Base-by-base conservation (phyloP, 768 basidiomycete species). In the Amyloporia xantha region DNA sequence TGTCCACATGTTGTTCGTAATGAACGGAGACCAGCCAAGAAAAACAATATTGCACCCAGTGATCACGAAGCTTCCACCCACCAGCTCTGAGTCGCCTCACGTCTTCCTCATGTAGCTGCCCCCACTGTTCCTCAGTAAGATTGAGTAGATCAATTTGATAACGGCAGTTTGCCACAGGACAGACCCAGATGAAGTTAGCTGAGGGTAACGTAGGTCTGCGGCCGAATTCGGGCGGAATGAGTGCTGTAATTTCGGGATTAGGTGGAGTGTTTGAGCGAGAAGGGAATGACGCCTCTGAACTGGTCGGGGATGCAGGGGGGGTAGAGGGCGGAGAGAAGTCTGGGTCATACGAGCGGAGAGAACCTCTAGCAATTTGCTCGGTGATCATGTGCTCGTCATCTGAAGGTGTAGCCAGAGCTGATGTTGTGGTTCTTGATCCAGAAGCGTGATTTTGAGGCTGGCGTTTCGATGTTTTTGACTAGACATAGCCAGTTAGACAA, bases 251-350 rank as follows among this genome's bases (percentile, higher is more conserved):
- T 35, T 51, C 48, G 41, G 54, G 54, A 54, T 62, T 47, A 12
- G 48, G 50, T 10, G 55, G 44, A 0, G 50, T 39, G 25, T 36
- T 9, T 2, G 55, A 19, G 20, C 64, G 67, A 1, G 62, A 45
- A 44, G 33, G 71, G 64, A 17, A 47, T 49, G 33, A 51, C 10
- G 59, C 44, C 35, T 54, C 56, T 12, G 63, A 62, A 27, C 51
- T 53, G 19, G 62, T 61, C 37, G 72, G 71, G 1, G 72, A 62
- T n/a, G 64, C 69, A 5, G 71, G 66, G 11, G 64, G 65, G 19
- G 75, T 72, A 3, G 79, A 79, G 5, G 62, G 57, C n/a, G 74
- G 72, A 10, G 76, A 77, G 58, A 82, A 83, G 56, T 84, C 81
- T 0, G 76, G 70, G 57, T 77, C 78, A 53, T 82, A 82, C 6